These are phyloP conservation scores for Penicillium sclerotiorum DNA, from an alignment of 2,329 filamentous ascomycete species.

Conservation along the genomic window DNA sequence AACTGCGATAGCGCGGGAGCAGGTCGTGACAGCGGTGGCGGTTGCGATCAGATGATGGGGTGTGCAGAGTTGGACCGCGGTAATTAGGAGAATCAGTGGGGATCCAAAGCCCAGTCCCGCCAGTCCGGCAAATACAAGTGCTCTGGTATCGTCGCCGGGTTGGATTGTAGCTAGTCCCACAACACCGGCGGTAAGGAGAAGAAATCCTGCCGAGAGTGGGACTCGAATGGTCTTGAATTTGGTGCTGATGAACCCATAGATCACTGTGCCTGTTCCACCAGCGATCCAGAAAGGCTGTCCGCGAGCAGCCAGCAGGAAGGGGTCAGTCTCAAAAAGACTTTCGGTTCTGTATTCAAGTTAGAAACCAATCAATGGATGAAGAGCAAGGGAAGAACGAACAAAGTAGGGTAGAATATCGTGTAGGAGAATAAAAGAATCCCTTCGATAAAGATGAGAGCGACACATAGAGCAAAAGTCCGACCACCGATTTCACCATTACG, in stretches of 20 bases:
- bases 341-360: background rate
- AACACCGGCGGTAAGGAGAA: conserved; percentile 7
- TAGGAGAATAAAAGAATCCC: conserved; percentile 12
- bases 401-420: conserved; percentile 7
- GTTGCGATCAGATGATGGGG: conserved; percentile 13
- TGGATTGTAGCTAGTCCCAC: conserved; percentile 7
- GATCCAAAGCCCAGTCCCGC: conserved; percentile 7
- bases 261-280: background rate
- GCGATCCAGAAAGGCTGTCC: background rate
- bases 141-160: conserved; percentile 1
- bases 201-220: conserved; percentile 4
- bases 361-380: too few species aligned
- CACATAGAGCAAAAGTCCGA: conserved; percentile 9
- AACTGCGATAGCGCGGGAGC: conserved; percentile 8
- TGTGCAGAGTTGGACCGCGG: conserved; percentile 9
- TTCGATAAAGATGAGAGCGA: conserved; percentile 15
- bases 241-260: background rate
- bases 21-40: conserved; percentile 10
- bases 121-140: conserved; percentile 1
- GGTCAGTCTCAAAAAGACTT: background rate
- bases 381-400: conserved; percentile 1
- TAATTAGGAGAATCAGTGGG: conserved; percentile 10
- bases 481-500: conserved; percentile 1
- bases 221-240: conserved; percentile 2
- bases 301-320: background rate